Evolutionary conservation across 768 basidiomycete genomes (phyloP).

Genomic region (Lentinula detonsa): DNA sequence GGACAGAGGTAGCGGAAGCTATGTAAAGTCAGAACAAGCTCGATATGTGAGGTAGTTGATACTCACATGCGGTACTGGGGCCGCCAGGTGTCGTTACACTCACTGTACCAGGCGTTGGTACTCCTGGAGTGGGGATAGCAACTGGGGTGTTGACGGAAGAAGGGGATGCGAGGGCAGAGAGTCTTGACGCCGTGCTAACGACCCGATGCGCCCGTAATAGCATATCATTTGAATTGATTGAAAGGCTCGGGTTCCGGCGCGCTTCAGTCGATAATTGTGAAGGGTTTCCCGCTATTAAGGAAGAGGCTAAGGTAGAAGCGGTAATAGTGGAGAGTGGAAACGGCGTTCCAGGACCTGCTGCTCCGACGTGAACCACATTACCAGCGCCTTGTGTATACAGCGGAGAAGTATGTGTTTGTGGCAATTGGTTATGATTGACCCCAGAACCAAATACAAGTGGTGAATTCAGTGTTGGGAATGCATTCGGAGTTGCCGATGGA

Average conservation of each 20-base stretch:
- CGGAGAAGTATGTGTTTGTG: neutral
- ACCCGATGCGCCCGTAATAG: neutral
- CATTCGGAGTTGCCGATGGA: neutral
- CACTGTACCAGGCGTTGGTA: neutral
- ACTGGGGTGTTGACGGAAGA: constrained; percentile 14
- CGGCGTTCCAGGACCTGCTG: neutral
- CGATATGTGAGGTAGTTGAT: neutral
- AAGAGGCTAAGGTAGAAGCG: neutral
- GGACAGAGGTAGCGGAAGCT: constrained; percentile 6
- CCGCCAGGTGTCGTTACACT: neutral
- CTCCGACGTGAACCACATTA: neutral
- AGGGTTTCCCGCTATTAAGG: neutral
- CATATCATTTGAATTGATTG: neutral
- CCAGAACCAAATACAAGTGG: neutral
- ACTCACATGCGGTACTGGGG: neutral
- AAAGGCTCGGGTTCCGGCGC: neutral
- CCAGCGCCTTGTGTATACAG: neutral
- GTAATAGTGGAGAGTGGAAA: neutral
- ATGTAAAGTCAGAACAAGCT: neutral
- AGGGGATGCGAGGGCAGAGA: constrained; percentile 5
- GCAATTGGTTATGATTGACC: neutral
- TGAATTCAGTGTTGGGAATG: neutral
- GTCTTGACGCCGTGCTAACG: neutral
- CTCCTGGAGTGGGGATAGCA: constrained; percentile 10
- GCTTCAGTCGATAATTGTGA: neutral